Evolutionary conservation across 305 asterid genomes (phyloP), one percentile per base, ranked within the genome.

Genomic region (Stenogyne calaminthoides): DNA sequence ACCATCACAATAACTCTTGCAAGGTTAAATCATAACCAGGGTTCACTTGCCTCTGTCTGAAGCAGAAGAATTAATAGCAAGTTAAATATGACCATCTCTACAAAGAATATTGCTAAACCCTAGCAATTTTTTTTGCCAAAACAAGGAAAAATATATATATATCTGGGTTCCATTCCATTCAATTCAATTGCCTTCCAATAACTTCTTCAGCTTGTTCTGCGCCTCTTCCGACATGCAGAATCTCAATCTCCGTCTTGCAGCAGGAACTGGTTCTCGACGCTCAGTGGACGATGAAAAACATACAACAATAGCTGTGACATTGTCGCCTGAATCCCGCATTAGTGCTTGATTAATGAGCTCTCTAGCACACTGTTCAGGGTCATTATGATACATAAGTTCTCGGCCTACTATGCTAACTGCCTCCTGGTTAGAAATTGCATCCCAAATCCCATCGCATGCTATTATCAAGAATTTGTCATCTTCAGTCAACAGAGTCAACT

Each of bases 361-460:
- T 54, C 52, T 62, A 1, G 92, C 90, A 64, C 86, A 87, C 76
- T 37, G 42, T 5, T 80, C 73, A 2, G 90, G 90, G 69, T 85
- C 84, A 8, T 69, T 62, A 36, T 82, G 80, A 61, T 36, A 71
- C 73, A 78, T 69, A 27, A 87, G 90, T 78, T 81, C 87, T 25
- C 59, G 67, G 14, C 78, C 80, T 42, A 85, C 88, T 12, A 87
- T 56, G 60, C 80, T 27, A 29, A 87, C 88, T 1, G 90, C 92
- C 61, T 85, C 89, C 82, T 87, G 82, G 74, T 88, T 91, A 3
- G 96, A 84, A 79, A 91, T 73, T 15, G 82, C 93, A 55, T 91
- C 97, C 97, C 97, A 91, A 25, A 91, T 75, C 58, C 97, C 92
- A 77, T 87, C 92, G 15, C 89, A 85, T 36, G 83, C 92, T 4